Percentiles rank a stretch among this genome's conserved stretches.
Evolutionary conservation across 2,329 filamentous ascomycete genomes (phyloP).

Genomic region (Ramichloridium luteum): DNA sequence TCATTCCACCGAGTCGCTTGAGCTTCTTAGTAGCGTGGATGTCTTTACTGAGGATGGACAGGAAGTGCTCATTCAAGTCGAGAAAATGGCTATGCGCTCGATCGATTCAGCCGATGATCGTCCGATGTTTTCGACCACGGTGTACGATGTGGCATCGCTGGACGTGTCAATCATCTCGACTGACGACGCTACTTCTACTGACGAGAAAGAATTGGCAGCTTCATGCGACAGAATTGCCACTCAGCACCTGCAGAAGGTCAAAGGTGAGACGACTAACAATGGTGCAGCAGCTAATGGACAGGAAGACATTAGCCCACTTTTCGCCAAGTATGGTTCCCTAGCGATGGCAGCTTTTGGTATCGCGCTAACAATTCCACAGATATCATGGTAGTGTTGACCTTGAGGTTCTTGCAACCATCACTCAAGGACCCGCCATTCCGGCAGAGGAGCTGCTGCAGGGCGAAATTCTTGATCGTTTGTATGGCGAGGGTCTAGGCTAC

Average conservation of each 20-base stretch:
- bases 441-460: no score
- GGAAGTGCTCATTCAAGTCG: constrained; percentile 2
- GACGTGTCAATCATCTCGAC: neutral
- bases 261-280: no score
- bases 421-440: no score
- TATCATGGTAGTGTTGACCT: no score
- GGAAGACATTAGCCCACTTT: no score
- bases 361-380: no score
- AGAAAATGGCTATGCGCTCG: constrained; percentile 2
- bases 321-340: no score
- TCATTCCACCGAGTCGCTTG: constrained; percentile 1
- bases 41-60: constrained; percentile 1
- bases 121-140: constrained; percentile 2
- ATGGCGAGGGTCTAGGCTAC: neutral
- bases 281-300: no score
- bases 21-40: constrained; percentile 1
- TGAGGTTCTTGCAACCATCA: no score
- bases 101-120: constrained; percentile 5
- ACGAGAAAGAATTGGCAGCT: constrained; percentile 1
- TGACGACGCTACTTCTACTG: neutral
- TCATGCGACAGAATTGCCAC: no score
- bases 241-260: no score
- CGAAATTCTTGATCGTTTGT: neutral
- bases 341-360: no score
- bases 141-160: neutral